A percentile compares a stretch with the other conserved stretches of the same genome.
These are phyloP conservation scores for Trypanosoma cruzi DNA, from an alignment of 208 protist species.

Conservation along the genomic window DNA sequence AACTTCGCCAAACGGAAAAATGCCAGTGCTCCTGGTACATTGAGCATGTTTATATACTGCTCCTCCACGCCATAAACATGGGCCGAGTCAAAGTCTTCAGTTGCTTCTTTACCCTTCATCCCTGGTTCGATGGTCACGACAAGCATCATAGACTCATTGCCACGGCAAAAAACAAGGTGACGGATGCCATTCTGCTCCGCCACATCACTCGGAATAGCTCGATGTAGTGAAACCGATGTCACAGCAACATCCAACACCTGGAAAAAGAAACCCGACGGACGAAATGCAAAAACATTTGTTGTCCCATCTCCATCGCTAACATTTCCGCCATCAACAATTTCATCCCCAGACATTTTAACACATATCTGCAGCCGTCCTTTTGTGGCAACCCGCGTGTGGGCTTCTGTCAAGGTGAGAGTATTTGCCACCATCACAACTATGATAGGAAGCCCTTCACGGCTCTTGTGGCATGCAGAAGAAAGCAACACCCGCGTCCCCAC, in stretches of 20 bases:
- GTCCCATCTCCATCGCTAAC: background rate
- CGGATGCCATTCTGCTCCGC: slow-evolving; percentile 38
- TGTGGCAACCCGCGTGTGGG: slow-evolving; percentile 41
- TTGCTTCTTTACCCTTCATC: background rate
- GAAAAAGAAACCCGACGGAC: slow-evolving; percentile 51
- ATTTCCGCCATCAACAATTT: background rate
- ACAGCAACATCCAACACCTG: slow-evolving; percentile 55
- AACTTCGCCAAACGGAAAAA: slow-evolving; percentile 59
- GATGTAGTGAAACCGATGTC: slow-evolving; percentile 44
- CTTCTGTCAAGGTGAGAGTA: slow-evolving; percentile 39
- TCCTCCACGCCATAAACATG: slow-evolving; percentile 25
- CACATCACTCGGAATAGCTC: slow-evolving; percentile 28
- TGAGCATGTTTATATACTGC: slow-evolving; percentile 43
- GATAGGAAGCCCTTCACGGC: slow-evolving; percentile 47
- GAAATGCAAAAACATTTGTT: slow-evolving; percentile 24
- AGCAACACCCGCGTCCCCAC: slow-evolving; percentile 47
- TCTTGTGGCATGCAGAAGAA: slow-evolving; percentile 50
- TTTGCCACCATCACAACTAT: slow-evolving; percentile 37
- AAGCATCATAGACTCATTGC: slow-evolving; percentile 48
- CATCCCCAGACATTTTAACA: slow-evolving; percentile 3
- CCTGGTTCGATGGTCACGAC: slow-evolving; percentile 30
- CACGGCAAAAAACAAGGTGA: slow-evolving; percentile 57
- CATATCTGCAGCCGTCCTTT: slow-evolving; percentile 42
- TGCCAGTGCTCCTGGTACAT: slow-evolving; percentile 38
- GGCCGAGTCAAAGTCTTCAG: background rate